Percentiles rank a stretch among this genome's conserved stretches.
Evolutionary conservation across 2,329 filamentous ascomycete genomes (phyloP).

Genomic region (Esteya vermicola): DNA sequence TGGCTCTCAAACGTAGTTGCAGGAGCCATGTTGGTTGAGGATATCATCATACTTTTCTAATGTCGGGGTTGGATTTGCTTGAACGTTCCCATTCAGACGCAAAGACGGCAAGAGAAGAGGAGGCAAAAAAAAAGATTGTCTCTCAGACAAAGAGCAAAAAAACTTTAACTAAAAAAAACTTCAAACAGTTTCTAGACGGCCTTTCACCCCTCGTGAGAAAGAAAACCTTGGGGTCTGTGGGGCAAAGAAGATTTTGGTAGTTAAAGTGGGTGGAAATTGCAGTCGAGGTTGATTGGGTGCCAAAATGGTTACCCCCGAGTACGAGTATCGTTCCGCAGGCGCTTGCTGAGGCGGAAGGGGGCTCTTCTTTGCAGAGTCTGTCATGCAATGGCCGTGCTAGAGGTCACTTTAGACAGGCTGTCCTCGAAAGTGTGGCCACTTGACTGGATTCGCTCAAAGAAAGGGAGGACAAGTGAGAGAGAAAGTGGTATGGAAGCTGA

Average conservation of each 20-base stretch:
- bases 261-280: conserved; percentile 16
- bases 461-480: no score
- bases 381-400: background rate
- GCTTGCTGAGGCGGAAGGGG: conserved; percentile 8
- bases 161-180: background rate
- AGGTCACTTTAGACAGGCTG: background rate
- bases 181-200: background rate
- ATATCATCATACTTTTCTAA: conserved; percentile 5
- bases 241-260: conserved; percentile 7
- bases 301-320: conserved; percentile 4
- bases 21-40: conserved; percentile 7
- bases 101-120: no score
- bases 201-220: background rate
- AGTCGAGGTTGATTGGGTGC: conserved; percentile 15
- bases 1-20: conserved; percentile 38
- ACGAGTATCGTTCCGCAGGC: conserved; percentile 4
- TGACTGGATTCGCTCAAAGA: no score
- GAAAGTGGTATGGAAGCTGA: no score
- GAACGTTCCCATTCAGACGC: no score
- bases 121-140: background rate
- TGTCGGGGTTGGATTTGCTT: no score
- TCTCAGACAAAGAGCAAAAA: background rate
- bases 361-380: background rate
- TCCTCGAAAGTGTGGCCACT: no score
- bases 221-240: conserved; percentile 6